Percentiles rank a stretch among this genome's conserved stretches.
Evolutionary conservation across 2,329 filamentous ascomycete species (phyloP).

Genomic region (Xylaria sp.): DNA sequence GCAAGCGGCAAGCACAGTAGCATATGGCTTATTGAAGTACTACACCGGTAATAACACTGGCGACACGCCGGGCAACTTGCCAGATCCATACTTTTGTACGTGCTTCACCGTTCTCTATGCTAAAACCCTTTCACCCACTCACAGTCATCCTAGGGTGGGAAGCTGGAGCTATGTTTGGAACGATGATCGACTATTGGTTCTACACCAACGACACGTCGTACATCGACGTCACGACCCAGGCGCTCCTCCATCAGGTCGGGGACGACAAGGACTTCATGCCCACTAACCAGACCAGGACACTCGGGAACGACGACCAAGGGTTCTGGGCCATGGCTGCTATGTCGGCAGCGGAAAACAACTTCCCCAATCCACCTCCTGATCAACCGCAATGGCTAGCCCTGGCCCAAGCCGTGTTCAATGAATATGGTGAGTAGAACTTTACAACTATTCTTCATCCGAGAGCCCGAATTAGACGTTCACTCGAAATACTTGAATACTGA

Average conservation of each 20-base stretch:
- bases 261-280: slow-evolving; percentile 73
- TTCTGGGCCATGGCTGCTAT: slow-evolving; percentile 90
- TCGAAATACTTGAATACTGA: background rate
- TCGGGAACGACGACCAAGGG: slow-evolving; percentile 80
- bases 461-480: background rate
- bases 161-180: slow-evolving; percentile 76
- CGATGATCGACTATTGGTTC: slow-evolving; percentile 77
- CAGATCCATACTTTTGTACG: slow-evolving; percentile 72
- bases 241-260: slow-evolving; percentile 69
- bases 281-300: slow-evolving; percentile 68
- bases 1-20: slow-evolving; percentile 49
- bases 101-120: slow-evolving; percentile 36
- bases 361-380: slow-evolving; percentile 71
- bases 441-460: background rate
- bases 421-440: slow-evolving; percentile 58
- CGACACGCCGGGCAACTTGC: slow-evolving; percentile 67
- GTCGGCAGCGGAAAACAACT: slow-evolving; percentile 80
- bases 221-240: slow-evolving; percentile 68
- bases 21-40: slow-evolving; percentile 50
- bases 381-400: slow-evolving; percentile 81
- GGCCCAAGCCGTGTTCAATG: slow-evolving; percentile 83
- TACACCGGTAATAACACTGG: slow-evolving; percentile 67
- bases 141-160: slow-evolving; percentile 70
- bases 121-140: slow-evolving; percentile 31
- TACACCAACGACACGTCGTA: slow-evolving; percentile 74